Percentiles rank a stretch among this genome's conserved stretches.
These are phyloP conservation scores for Dujonia santamariae DNA, from an alignment of 1,139 yeast species.

Conservation along the genomic window DNA sequence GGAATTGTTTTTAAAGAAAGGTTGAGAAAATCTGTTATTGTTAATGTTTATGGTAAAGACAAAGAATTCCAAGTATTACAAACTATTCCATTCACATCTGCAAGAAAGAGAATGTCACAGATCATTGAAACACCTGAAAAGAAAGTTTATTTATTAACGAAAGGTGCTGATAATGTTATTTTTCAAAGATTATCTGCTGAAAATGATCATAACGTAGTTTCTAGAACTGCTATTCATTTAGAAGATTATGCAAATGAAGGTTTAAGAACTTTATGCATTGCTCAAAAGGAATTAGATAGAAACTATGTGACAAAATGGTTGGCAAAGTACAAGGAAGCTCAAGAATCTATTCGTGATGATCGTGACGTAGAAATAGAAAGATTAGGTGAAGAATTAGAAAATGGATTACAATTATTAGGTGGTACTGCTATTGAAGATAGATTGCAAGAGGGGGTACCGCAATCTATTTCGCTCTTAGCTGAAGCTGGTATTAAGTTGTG, in stretches of 20 bases:
- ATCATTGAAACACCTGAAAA: conserved; percentile 47
- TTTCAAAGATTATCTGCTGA: conserved; percentile 60
- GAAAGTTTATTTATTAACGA: conserved; percentile 62
- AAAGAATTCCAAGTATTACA: conserved; percentile 73
- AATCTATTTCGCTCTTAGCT: conserved; percentile 77
- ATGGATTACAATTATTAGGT: conserved; percentile 69
- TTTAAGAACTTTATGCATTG: conserved; percentile 88
- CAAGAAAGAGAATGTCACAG: conserved; percentile 77
- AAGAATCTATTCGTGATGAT: conserved; percentile 65
- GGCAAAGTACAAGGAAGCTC: conserved; percentile 65
- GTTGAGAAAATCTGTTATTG: conserved; percentile 64
- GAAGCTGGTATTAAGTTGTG: conserved; percentile 93
- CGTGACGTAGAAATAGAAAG: conserved; percentile 78
- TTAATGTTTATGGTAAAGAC: conserved; percentile 73
- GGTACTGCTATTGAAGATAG: conserved; percentile 98
- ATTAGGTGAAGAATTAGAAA: conserved; percentile 79
- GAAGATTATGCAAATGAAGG: conserved; percentile 98
- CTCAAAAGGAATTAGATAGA: conserved; percentile 70
- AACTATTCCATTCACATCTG: conserved; percentile 80
- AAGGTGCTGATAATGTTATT: conserved; percentile 94
- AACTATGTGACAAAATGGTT: conserved; percentile 67
- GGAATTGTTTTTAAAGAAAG: conserved; percentile 82
- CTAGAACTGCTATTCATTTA: conserved; percentile 68
- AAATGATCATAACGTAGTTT: conserved; percentile 33
- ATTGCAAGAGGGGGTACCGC: conserved; percentile 94